phyloP scores from a whole-genome alignment of 371 early-diverging fungal genomes.

The Gilbertella persicaria region DNA sequence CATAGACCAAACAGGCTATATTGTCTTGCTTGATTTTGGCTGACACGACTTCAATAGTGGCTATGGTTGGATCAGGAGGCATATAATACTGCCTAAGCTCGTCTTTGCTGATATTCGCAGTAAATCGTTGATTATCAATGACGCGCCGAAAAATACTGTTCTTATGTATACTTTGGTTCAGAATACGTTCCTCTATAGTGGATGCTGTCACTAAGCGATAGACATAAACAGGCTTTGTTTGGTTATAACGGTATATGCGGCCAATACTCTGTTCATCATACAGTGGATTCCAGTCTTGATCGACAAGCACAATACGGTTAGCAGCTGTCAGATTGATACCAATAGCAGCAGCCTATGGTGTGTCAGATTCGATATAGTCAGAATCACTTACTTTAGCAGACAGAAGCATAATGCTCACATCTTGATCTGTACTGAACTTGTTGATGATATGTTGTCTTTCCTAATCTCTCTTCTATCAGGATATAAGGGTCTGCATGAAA shows the following conservation, averaged over 20 bases:
- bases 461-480: conserved; percentile 9
- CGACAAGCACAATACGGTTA: conserved; percentile 86
- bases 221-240: conserved; percentile 52
- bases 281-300: conserved; percentile 97
- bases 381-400: conserved; percentile 57
- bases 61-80: no score
- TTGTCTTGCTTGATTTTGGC: no score
- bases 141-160: no score
- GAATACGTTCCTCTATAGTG: no score
- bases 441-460: conserved; percentile 77
- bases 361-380: not conserved
- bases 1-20: no score
- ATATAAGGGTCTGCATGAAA: not conserved
- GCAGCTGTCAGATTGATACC: conserved; percentile 92
- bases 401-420: conserved; percentile 66
- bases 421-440: conserved; percentile 61
- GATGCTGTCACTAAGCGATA: conserved; percentile 48
- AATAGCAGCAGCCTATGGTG: conserved; percentile 67
- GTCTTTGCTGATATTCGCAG: no score
- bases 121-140: no score
- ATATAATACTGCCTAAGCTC: no score
- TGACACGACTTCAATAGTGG: no score
- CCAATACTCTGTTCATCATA: conserved; percentile 90
- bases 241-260: conserved; percentile 65
- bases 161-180: no score